A percentile compares a stretch with the other conserved stretches of the same genome.
Conservation (phyloP, 2,329 filamentous ascomycete species). For the Epichloe sylvatica region DNA sequence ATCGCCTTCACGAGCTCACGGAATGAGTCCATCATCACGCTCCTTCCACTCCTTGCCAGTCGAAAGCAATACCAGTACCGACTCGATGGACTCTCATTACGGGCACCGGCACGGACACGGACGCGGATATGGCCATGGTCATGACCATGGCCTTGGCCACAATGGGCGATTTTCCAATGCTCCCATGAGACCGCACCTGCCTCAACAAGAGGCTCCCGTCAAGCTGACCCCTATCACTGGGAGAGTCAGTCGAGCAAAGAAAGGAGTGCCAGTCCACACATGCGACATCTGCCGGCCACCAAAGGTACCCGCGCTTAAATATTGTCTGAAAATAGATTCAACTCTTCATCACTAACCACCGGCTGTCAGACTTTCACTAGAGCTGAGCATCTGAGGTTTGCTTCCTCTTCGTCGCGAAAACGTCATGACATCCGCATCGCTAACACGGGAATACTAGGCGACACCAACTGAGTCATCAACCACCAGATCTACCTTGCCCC, state of each 20-base stretch:
- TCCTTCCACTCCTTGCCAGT: constrained; percentile 14
- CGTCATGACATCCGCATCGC: constrained; percentile 5
- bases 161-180: constrained; percentile 14
- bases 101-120: constrained; percentile 11
- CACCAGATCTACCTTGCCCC: constrained; percentile 36
- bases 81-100: constrained; percentile 33
- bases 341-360: background rate
- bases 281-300: constrained; percentile 38
- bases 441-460: constrained; percentile 28
- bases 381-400: constrained; percentile 47
- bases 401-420: constrained; percentile 7
- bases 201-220: constrained; percentile 25
- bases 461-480: constrained; percentile 46
- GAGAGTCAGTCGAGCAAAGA: constrained; percentile 44
- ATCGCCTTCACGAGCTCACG: constrained; percentile 20
- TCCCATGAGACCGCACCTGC: constrained; percentile 28
- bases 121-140: constrained; percentile 12
- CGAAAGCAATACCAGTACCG: constrained; percentile 32
- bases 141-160: constrained; percentile 8
- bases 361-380: constrained; percentile 42
- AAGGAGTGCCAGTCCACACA: constrained; percentile 42
- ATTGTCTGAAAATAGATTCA: background rate
- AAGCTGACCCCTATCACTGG: constrained; percentile 43
- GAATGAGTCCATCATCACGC: constrained; percentile 20
- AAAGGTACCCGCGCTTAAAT: constrained; percentile 27